phyloP scores from a whole-genome alignment of 805 yeast species.

The Maudiozyma turicensis region DNA sequence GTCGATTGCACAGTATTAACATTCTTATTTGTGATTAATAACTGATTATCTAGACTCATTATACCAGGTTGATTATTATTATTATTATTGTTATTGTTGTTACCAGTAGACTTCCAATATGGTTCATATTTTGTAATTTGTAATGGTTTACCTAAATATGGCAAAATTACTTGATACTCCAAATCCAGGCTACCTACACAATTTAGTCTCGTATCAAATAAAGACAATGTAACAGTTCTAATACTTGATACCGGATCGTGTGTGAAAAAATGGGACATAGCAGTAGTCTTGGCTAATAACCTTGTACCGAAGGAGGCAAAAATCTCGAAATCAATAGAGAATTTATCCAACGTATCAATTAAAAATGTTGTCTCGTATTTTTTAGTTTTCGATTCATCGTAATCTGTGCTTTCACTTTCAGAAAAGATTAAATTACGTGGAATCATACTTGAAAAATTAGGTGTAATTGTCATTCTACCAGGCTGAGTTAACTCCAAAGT shows the following conservation, averaged over 20 bases:
- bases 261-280: conserved; percentile 44
- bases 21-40: not conserved
- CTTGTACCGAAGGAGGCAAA: conserved; percentile 94
- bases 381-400: conserved; percentile 3
- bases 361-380: conserved; percentile 56
- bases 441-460: conserved; percentile 67
- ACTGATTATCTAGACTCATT: not conserved
- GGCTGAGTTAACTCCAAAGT: conserved; percentile 41
- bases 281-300: conserved; percentile 79
- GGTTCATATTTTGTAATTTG: conserved; percentile 82
- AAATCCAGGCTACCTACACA: conserved; percentile 74
- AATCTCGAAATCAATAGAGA: conserved; percentile 76
- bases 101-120: conserved; percentile 88
- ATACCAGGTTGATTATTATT: conserved; percentile 10
- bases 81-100: conserved; percentile 33
- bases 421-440: conserved; percentile 84
- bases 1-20: conserved; percentile 13
- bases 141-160: conserved; percentile 74
- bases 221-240: conserved; percentile 44
- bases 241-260: conserved; percentile 32
- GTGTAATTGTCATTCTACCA: conserved; percentile 75
- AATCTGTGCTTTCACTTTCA: conserved; percentile 31
- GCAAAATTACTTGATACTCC: conserved; percentile 73
- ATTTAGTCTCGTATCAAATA: conserved; percentile 71
- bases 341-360: conserved; percentile 64